Base-by-base conservation (phyloP, 331 rosid genomes). In the Stylosanthes scabra region DNA sequence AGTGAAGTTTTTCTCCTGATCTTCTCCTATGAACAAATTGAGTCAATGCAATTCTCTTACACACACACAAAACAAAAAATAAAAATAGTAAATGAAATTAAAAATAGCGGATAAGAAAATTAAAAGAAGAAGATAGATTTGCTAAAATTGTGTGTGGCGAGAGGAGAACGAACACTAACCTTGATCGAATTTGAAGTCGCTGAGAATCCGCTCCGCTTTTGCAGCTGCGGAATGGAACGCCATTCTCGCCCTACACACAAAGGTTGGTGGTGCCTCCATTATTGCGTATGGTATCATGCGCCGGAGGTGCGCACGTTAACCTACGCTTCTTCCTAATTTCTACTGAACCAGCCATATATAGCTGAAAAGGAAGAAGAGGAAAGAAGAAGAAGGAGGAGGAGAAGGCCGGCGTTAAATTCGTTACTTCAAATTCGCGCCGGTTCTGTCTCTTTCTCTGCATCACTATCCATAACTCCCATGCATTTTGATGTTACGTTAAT, bases 221-320 rank as follows among this genome's bases (percentile, higher is more conserved):
- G 97, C 97, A 71, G 99, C 99, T 14, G 96, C 98, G 79, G 98
- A 95, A 90, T 90, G 88, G 52, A 95, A 89, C 91, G 98, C 97
- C 27, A 86, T 86, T 91, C 96, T 90, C 61, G 99, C 97, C 88
- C 90, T 95, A 37, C 90, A 95, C 45, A 95, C 97, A 74, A 92
- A 88, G 64, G 99, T 87, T 9, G 88, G 88, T 9, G 88, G 88
- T 61, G 87, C 63, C 76, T 95, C 98, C 99, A 91, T 95, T 76
- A 77, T 80, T 20, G 25, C 83, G 37, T 31, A 31, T 31, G 5
- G 2, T 31, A 34, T 34, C 39, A 3, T 78, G 49, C 78, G 78
- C 75, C 56, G 28, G 8, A 1, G 59, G 15, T 39, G 88, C 78
- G 81, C 79, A 76, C 61, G 81, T 72, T 79, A 74, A 47, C 77